Base-by-base conservation (phyloP, 345 rosid species). In the Ricinus communis region DNA sequence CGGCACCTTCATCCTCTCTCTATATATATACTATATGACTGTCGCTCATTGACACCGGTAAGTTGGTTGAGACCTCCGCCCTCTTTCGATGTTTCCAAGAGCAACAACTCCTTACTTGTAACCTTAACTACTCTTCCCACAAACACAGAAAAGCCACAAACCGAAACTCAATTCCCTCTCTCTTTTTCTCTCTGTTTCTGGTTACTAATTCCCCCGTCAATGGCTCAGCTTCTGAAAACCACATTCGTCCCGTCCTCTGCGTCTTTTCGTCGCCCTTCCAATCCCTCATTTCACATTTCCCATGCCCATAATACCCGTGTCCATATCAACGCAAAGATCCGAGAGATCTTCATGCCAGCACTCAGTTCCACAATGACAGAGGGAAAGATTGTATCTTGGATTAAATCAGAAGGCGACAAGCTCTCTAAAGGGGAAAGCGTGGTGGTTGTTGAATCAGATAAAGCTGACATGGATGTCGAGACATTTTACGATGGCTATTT, bases 331-430 rank as follows among this genome's bases (percentile, higher is more conserved):
- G 90, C 98, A 46, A 93, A 89, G 91, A 91, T 91, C 87, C 90
- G 93, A 16, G 97, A 95, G 81, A 95, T 95, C 60, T 87, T 92
- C 93, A 95, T 95, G 97, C 99, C 99, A 10, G 97, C 99, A n/a
- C 84, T 95, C 47, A 95, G 97, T 66, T 95, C 99, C 43, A 95
- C 97, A 8, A 92, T 92, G 98, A 92, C 97, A 0, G 97, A 92
- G 45, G 99, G 99, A 1, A 95, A 89, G 83, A 90, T 95, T 80
- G 97, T 95, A 4, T 89, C 99, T 0, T 95, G 99, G 99, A 72
- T 88, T 45, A 93, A 85, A 73, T 87, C 96, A 38, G 97, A 93
- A 75, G 97, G 98, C 49, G 98, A 94, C 65, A 87, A 87, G 84
- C 91, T 95, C 22, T 74, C 82, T 46, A 92, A 90, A 69, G 98